Percentiles rank a stretch among this genome's conserved stretches.
Conservation (phyloP, 2,329 filamentous ascomycete species). For the Ophiostoma ips region DNA sequence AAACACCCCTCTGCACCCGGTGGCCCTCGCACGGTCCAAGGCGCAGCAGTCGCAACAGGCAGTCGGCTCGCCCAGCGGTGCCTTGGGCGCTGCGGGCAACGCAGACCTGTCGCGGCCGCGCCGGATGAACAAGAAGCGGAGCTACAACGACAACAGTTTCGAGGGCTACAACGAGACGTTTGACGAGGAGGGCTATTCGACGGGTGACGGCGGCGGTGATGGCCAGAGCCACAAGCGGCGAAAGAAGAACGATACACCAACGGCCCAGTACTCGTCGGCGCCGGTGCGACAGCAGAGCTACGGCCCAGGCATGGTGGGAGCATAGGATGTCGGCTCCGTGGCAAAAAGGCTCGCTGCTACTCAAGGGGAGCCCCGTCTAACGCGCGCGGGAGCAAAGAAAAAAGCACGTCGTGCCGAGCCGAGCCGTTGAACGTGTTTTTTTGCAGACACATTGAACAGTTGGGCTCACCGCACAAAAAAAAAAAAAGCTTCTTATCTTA, state of each 20-base stretch:
- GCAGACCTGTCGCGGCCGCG: slow-evolving; percentile 42
- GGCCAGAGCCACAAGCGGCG: slow-evolving; percentile 42
- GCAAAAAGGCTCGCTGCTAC: not conserved
- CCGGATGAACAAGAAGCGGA: slow-evolving; percentile 56
- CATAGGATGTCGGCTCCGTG: slow-evolving; percentile 22
- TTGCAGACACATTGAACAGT: no score
- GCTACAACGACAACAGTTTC: slow-evolving; percentile 61
- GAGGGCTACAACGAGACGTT: slow-evolving; percentile 63
- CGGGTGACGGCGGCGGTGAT: slow-evolving; percentile 59
- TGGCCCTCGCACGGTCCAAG: slow-evolving; percentile 24
- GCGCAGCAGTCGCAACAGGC: slow-evolving; percentile 12
- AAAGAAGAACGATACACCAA: slow-evolving; percentile 42
- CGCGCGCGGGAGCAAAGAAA: no score
- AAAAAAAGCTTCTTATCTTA: no score
- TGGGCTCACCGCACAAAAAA: no score
- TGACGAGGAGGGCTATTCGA: slow-evolving; percentile 49
- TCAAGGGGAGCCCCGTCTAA: no score
- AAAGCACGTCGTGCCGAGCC: no score
- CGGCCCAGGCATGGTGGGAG: slow-evolving; percentile 44
- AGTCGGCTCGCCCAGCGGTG: slow-evolving; percentile 17
- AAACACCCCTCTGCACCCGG: slow-evolving; percentile 33
- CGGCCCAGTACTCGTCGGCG: slow-evolving; percentile 27
- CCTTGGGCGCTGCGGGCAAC: slow-evolving; percentile 25
- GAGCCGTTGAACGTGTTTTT: no score
- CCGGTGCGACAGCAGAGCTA: slow-evolving; percentile 38